Evolutionary conservation across 495 filamentous ascomycete species (phyloP).

Genomic region (Penicillium riverlandense): DNA sequence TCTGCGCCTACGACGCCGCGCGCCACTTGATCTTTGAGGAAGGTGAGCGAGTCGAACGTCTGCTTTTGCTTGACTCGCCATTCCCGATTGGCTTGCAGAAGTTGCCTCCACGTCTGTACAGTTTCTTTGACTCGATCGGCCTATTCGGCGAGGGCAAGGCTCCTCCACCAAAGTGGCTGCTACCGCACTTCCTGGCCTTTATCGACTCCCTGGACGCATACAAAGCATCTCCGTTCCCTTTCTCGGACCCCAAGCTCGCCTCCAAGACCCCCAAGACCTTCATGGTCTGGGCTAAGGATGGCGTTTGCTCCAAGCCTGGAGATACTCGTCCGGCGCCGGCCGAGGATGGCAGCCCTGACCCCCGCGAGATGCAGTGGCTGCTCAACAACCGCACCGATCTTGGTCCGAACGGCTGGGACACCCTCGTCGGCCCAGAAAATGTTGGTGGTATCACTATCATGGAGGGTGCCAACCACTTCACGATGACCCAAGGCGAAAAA

Average conservation of each 20-base stretch:
- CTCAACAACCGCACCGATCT: constrained; percentile 74
- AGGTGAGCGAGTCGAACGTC: constrained; percentile 61
- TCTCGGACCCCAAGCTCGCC: constrained; percentile 32
- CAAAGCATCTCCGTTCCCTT: constrained; percentile 41
- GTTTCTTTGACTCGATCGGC: constrained; percentile 72
- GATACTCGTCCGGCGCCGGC: constrained; percentile 66
- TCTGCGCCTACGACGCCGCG: constrained; percentile 79
- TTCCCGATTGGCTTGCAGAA: constrained; percentile 72
- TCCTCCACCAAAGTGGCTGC: constrained; percentile 68
- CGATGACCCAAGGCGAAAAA: constrained; percentile 32
- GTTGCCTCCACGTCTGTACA: constrained; percentile 66
- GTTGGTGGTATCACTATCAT: constrained; percentile 51
- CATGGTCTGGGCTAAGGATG: constrained; percentile 74
- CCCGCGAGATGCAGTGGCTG: constrained; percentile 64
- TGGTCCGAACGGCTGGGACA: constrained; percentile 73
- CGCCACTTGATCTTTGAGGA: constrained; percentile 61
- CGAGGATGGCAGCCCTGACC: constrained; percentile 47
- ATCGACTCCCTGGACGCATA: constrained; percentile 71
- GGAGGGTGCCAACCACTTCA: constrained; percentile 36
- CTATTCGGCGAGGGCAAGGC: constrained; percentile 65
- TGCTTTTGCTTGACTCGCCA: constrained; percentile 79
- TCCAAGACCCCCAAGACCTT: constrained; percentile 51
- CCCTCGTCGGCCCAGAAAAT: constrained; percentile 59
- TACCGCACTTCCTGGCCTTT: constrained; percentile 75
- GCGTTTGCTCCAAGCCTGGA: constrained; percentile 62